Conservation (phyloP, 345 rosid species). For the Arabis alpina region DNA sequence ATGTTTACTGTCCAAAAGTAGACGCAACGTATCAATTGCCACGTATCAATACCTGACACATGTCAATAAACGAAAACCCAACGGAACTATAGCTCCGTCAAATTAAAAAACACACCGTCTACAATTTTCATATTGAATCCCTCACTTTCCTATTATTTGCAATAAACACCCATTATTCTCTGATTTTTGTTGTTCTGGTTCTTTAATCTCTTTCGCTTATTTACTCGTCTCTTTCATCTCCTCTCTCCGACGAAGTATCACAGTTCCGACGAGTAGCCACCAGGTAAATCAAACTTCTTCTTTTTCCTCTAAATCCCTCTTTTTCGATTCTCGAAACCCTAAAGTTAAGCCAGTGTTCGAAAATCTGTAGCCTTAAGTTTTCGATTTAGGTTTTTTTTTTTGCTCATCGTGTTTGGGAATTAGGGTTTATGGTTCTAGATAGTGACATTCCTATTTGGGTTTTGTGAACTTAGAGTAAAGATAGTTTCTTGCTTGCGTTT, state of each 20-base stretch:
- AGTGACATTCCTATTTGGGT: background rate
- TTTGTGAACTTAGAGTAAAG: background rate
- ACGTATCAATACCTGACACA: background rate
- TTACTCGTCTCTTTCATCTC: constrained; percentile 1
- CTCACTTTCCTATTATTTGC: constrained; percentile 8
- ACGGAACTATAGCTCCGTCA: constrained; percentile 18
- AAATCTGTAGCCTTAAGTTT: constrained; percentile 15
- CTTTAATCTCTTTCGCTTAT: background rate
- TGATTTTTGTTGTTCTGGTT: background rate
- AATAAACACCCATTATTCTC: background rate
- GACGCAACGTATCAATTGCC: background rate
- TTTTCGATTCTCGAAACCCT: background rate
- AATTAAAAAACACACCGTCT: background rate
- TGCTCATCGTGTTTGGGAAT: background rate
- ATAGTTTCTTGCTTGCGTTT: constrained; percentile 20
- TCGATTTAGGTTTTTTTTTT: constrained; percentile 5
- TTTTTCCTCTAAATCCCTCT: background rate
- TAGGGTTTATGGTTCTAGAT: constrained; percentile 8
- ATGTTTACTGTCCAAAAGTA: background rate
- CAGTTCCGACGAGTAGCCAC: constrained; percentile 16
- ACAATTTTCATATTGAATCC: background rate
- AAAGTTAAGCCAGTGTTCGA: background rate
- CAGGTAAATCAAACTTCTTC: constrained; percentile 28
- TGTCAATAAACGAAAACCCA: background rate
- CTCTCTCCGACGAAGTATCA: constrained; percentile 25